A percentile compares a stretch with the other conserved stretches of the same genome.
phyloP scores from a whole-genome alignment of 140 eudicot genomes.

The Erigeron philadelphicus region DNA sequence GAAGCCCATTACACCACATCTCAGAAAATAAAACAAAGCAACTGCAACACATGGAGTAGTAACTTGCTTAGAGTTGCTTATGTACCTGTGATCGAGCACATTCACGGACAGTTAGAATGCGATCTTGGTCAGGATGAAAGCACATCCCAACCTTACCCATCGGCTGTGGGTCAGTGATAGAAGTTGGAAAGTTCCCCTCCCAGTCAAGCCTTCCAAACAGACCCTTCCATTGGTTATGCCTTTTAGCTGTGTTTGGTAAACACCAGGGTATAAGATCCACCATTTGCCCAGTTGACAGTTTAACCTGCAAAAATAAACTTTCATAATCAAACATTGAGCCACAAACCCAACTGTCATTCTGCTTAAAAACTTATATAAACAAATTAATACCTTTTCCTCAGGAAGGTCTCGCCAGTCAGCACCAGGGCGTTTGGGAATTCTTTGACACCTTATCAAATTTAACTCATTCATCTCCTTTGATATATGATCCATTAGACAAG shows the following conservation, averaged over 20 bases:
- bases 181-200: conserved; percentile 74
- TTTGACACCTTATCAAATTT: conserved; percentile 63
- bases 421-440: conserved; percentile 70
- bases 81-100: conserved; percentile 74
- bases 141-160: conserved; percentile 76
- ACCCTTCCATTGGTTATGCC: conserved; percentile 77
- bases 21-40: not conserved
- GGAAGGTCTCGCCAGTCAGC: conserved; percentile 89
- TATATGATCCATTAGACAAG: conserved; percentile 56
- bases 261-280: conserved; percentile 64
- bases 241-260: conserved; percentile 59
- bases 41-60: not conserved
- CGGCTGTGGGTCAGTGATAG: conserved; percentile 67
- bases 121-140: conserved; percentile 70
- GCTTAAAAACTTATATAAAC: not conserved
- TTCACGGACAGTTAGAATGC: conserved; percentile 67
- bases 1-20: too few relatives aligned
- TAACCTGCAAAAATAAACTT: conserved; percentile 37
- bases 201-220: conserved; percentile 67
- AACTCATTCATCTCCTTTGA: conserved; percentile 85
- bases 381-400: conserved; percentile 49
- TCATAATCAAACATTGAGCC: not conserved
- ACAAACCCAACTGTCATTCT: not conserved
- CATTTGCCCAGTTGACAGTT: conserved; percentile 55
- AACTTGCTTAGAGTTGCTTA: not conserved